Evolutionary conservation across 345 rosid species (phyloP).

Genomic region (Garcia nutans): DNA sequence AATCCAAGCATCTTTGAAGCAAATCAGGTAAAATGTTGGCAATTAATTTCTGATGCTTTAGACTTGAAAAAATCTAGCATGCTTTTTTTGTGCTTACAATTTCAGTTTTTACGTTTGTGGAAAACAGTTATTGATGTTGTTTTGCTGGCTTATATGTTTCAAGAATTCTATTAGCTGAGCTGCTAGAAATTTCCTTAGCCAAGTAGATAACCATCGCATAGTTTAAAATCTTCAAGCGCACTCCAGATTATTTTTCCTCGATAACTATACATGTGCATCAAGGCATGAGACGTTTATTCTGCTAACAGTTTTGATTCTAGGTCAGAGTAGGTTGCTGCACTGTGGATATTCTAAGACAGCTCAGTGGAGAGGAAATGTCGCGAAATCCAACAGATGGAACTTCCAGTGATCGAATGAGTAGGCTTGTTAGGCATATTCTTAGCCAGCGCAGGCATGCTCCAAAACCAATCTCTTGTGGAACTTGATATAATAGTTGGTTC

Average conservation of each 20-base stretch:
- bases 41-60: not conserved
- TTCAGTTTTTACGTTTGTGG: not conserved
- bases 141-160: not conserved
- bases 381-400: slow-evolving; percentile 55
- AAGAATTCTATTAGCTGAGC: not conserved
- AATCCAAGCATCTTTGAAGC: slow-evolving; percentile 85
- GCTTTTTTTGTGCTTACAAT: not conserved
- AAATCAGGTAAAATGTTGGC: slow-evolving; percentile 50
- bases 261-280: not conserved
- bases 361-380: slow-evolving; percentile 85
- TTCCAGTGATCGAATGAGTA: slow-evolving; percentile 71
- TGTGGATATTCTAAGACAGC: slow-evolving; percentile 81
- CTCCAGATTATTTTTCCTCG: not conserved
- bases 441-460: slow-evolving; percentile 60
- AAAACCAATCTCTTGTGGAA: slow-evolving; percentile 2
- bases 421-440: slow-evolving; percentile 79
- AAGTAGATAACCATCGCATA: not conserved
- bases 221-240: not conserved
- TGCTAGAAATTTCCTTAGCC: not conserved
- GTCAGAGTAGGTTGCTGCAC: slow-evolving; percentile 88
- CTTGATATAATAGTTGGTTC: slow-evolving; percentile 4
- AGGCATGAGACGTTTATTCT: not conserved
- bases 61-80: not conserved
- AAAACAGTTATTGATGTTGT: not conserved
- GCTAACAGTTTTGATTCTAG: slow-evolving; percentile 43